Conservation (phyloP, 2,329 filamentous ascomycete species). For the Microascus cirrosus region DNA sequence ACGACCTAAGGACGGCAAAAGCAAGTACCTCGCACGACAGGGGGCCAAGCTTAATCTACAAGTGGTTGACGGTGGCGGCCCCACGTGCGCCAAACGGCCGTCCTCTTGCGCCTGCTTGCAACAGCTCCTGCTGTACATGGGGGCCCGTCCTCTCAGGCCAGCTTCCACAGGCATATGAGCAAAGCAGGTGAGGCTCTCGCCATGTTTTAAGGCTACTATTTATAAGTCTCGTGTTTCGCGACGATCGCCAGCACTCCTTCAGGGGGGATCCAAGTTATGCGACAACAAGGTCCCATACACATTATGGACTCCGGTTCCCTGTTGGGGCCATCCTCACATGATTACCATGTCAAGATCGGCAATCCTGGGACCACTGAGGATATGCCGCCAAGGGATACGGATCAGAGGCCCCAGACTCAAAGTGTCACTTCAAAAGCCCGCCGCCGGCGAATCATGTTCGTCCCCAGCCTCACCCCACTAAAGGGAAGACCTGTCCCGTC, state of each 20-base stretch:
- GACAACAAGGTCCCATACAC: background rate
- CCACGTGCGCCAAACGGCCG: background rate
- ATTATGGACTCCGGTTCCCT: no score
- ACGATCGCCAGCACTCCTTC: background rate
- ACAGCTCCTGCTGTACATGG: background rate
- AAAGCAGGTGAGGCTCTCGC: background rate
- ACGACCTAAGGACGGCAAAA: background rate
- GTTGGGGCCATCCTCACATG: background rate
- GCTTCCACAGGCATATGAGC: background rate
- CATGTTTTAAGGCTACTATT: background rate
- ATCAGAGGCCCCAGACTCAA: background rate
- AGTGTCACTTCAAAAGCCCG: background rate
- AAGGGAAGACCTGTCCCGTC: background rate
- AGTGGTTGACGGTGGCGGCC: background rate
- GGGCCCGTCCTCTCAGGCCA: background rate
- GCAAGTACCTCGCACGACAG: background rate
- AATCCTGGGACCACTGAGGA: background rate
- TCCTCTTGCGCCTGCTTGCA: background rate
- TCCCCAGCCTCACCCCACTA: background rate
- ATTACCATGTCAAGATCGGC: background rate
- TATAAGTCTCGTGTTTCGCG: background rate
- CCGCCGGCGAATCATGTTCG: background rate
- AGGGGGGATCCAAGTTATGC: background rate
- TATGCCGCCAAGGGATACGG: background rate
- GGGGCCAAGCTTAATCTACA: background rate